phyloP scores from a whole-genome alignment of 805 yeast species.

The Helenozyma baotianmanensis region DNA sequence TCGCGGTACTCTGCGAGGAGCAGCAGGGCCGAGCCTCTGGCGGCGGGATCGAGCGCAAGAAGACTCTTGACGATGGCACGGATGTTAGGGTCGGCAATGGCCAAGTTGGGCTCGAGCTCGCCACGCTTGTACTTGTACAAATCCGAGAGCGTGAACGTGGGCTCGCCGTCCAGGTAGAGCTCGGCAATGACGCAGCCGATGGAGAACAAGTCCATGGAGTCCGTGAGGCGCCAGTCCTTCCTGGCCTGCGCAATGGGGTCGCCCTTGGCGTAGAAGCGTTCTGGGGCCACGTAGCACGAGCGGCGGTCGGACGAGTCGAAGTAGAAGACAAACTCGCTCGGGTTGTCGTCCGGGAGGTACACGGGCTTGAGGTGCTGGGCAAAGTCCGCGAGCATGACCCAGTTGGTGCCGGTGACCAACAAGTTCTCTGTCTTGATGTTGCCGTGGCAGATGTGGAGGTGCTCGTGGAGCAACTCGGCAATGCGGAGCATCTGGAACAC shows the following conservation, averaged over 20 bases:
- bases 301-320: conserved; percentile 88
- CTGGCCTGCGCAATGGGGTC: conserved; percentile 5
- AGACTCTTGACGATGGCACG: conserved; percentile 56
- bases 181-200: conserved; percentile 90
- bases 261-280: conserved; percentile 54
- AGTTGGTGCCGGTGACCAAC: conserved; percentile 81
- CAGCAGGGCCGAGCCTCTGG: conserved; percentile 53
- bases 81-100: conserved; percentile 48
- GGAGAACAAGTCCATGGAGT: conserved; percentile 77
- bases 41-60: conserved; percentile 58
- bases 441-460: conserved; percentile 66
- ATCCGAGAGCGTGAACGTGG: conserved; percentile 83
- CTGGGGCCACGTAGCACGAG: conserved; percentile 91
- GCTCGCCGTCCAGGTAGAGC: conserved; percentile 77
- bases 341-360: conserved; percentile 85
- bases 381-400: conserved; percentile 80
- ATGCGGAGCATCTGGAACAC: conserved; percentile 73
- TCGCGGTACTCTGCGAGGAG: conserved; percentile 49
- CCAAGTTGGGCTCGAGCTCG: conserved; percentile 62
- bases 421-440: conserved; percentile 91
- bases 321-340: conserved; percentile 85
- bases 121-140: conserved; percentile 74
- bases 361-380: conserved; percentile 75
- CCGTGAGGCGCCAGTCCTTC: conserved; percentile 31
- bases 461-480: conserved; percentile 57